A percentile compares a stretch with the other conserved stretches of the same genome.
Conservation (phyloP, 1,284 basidiomycete species). For the Leccinum subatratum region DNA sequence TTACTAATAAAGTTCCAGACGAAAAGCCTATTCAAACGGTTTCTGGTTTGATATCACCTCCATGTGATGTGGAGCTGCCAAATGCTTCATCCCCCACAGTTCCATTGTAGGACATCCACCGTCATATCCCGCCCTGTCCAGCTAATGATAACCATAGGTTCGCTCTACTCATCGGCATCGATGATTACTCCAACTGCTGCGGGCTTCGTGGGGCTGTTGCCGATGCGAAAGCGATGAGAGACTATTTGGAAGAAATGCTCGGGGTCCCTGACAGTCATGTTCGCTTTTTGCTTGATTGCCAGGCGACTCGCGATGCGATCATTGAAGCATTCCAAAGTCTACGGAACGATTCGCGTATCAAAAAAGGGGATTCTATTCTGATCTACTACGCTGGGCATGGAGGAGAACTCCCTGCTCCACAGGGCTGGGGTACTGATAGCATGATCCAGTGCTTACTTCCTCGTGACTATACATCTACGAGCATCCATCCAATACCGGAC, state of each 20-base stretch:
- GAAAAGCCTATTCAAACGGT: not conserved
- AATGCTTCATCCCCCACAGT: not conserved
- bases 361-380: constrained; percentile 53
- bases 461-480: constrained; percentile 47
- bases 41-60: not conserved
- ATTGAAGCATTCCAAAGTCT: constrained; percentile 49
- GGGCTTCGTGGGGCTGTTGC: constrained; percentile 53
- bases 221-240: constrained; percentile 50
- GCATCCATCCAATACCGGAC: constrained; percentile 43
- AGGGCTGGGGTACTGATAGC: constrained; percentile 36
- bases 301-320: constrained; percentile 53
- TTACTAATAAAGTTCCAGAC: not conserved
- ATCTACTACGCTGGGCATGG: constrained; percentile 66
- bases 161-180: constrained; percentile 56
- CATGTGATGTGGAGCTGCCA: not conserved
- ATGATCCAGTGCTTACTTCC: constrained; percentile 54
- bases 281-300: constrained; percentile 44
- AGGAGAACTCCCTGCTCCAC: constrained; percentile 47
- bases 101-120: not conserved
- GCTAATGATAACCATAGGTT: constrained; percentile 33
- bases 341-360: constrained; percentile 49
- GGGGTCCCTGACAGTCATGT: constrained; percentile 53
- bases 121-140: not conserved
- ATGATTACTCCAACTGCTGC: constrained; percentile 51
- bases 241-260: constrained; percentile 47